These are phyloP conservation scores for Nitzschia palea DNA, from an alignment of 108 stramenopile genomes.

Conservation along the genomic window DNA sequence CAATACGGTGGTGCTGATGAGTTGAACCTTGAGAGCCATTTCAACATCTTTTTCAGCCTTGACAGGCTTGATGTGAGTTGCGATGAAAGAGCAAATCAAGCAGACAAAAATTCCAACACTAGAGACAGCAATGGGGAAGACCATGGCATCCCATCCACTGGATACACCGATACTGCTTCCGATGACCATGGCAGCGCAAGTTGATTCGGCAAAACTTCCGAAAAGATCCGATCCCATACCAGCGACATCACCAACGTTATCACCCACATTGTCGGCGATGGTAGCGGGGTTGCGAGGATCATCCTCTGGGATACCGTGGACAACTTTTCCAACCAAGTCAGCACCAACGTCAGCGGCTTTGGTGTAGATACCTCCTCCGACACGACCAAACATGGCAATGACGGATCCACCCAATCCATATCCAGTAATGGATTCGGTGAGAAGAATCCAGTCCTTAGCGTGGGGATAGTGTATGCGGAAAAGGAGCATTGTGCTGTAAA, in stretches of 20 bases:
- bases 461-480: slow-evolving; percentile 81
- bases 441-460: slow-evolving; percentile 83
- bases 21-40: slow-evolving; percentile 91
- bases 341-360: slow-evolving; percentile 99
- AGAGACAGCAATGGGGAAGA: slow-evolving; percentile 94
- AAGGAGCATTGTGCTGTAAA: slow-evolving; percentile 78
- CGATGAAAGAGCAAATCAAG: slow-evolving; percentile 93
- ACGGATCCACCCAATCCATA: slow-evolving; percentile 96
- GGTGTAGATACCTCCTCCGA: slow-evolving; percentile 99
- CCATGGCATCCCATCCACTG: slow-evolving; percentile 93
- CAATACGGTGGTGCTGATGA: slow-evolving; percentile 93
- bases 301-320: slow-evolving; percentile 98
- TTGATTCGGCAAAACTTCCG: slow-evolving; percentile 96
- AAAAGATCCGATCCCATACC: slow-evolving; percentile 99
- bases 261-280: slow-evolving; percentile 99
- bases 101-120: slow-evolving; percentile 96
- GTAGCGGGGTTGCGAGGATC: slow-evolving; percentile 99
- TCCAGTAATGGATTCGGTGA: slow-evolving; percentile 94
- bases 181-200: slow-evolving; percentile 96
- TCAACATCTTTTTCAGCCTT: slow-evolving; percentile 87
- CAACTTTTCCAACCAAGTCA: slow-evolving; percentile 99
- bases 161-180: slow-evolving; percentile 83
- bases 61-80: slow-evolving; percentile 93
- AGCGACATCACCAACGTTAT: slow-evolving; percentile 99
- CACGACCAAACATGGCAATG: slow-evolving; percentile 99